A percentile compares a stretch with the other conserved stretches of the same genome.
Conservation (phyloP, 2,329 filamentous ascomycete genomes). For the Sarocladiaceae sp. region DNA sequence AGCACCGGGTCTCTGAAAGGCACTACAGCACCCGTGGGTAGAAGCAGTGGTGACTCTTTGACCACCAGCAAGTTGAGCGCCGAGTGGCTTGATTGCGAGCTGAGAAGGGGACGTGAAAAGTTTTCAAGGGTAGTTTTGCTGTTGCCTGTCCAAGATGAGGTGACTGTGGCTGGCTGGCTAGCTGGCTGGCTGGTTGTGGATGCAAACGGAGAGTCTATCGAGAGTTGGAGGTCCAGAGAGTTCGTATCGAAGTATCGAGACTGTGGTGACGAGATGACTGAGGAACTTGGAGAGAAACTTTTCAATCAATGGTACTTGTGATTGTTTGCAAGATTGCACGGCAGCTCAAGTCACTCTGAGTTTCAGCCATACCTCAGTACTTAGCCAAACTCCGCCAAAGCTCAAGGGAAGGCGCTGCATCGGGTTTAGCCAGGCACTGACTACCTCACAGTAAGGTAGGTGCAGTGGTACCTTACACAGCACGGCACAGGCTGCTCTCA, state of each 20-base stretch:
- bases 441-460: too few relatives aligned
- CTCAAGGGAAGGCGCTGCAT: too few relatives aligned
- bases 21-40: neutral
- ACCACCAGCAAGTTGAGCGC: neutral
- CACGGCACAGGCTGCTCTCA: neutral
- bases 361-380: too few relatives aligned
- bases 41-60: slow-evolving; percentile 7
- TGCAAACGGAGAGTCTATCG: slow-evolving; percentile 8
- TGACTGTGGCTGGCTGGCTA: neutral
- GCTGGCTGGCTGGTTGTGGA: slow-evolving; percentile 3
- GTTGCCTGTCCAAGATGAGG: neutral
- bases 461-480: neutral
- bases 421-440: slow-evolving; percentile 4
- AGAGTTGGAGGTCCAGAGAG: too few relatives aligned
- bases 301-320: neutral
- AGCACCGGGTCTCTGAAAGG: neutral
- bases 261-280: neutral
- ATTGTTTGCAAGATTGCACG: too few relatives aligned
- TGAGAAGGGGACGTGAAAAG: neutral
- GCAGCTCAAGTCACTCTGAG: too few relatives aligned
- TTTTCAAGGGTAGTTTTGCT: slow-evolving; percentile 4
- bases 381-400: too few relatives aligned
- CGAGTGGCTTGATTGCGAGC: too few relatives aligned
- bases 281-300: neutral
- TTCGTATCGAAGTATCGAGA: too few relatives aligned